A percentile compares a stretch with the other conserved stretches of the same genome.
Evolutionary conservation across 1,284 basidiomycete species (phyloP).

Genomic region (Athelia psychrophila): DNA sequence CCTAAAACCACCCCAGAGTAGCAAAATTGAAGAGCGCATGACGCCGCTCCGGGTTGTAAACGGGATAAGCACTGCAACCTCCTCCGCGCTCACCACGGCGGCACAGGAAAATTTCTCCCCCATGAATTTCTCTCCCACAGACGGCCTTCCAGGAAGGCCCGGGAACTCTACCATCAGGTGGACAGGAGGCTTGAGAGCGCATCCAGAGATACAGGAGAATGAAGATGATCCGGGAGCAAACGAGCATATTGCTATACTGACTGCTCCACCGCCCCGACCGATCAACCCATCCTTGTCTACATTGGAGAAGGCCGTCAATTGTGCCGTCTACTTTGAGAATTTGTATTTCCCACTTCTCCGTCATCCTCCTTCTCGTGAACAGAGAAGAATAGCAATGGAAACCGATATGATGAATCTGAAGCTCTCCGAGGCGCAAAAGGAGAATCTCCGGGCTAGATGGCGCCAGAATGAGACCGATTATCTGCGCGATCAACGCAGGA

Average conservation of each 20-base stretch:
- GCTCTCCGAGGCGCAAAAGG: slow-evolving; percentile 69
- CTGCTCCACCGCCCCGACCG: slow-evolving; percentile 37
- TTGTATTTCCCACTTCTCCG: slow-evolving; percentile 90
- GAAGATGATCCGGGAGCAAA: slow-evolving; percentile 36
- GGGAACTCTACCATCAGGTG: slow-evolving; percentile 60
- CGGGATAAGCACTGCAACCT: slow-evolving; percentile 65
- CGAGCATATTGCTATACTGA: slow-evolving; percentile 22
- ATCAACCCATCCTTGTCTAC: slow-evolving; percentile 87
- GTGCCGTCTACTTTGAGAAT: slow-evolving; percentile 95
- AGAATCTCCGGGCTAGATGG: slow-evolving; percentile 75
- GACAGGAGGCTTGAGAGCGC: slow-evolving; percentile 55
- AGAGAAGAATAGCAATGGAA: slow-evolving; percentile 83
- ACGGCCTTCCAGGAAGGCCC: slow-evolving; percentile 56
- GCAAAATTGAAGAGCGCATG: slow-evolving; percentile 34
- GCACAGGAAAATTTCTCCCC: slow-evolving; percentile 61
- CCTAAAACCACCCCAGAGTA: slow-evolving; percentile 54
- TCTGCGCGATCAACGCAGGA: slow-evolving; percentile 78
- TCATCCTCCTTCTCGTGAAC: slow-evolving; percentile 82
- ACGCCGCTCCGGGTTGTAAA: slow-evolving; percentile 80
- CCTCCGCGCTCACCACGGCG: slow-evolving; percentile 66
- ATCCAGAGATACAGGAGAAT: slow-evolving; percentile 59
- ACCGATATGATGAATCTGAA: slow-evolving; percentile 78
- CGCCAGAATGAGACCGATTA: slow-evolving; percentile 86
- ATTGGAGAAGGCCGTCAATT: slow-evolving; percentile 90
- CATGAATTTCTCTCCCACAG: slow-evolving; percentile 45